Base-by-base conservation (phyloP, 129 eudicot genomes). In the Flaveria robusta region DNA sequence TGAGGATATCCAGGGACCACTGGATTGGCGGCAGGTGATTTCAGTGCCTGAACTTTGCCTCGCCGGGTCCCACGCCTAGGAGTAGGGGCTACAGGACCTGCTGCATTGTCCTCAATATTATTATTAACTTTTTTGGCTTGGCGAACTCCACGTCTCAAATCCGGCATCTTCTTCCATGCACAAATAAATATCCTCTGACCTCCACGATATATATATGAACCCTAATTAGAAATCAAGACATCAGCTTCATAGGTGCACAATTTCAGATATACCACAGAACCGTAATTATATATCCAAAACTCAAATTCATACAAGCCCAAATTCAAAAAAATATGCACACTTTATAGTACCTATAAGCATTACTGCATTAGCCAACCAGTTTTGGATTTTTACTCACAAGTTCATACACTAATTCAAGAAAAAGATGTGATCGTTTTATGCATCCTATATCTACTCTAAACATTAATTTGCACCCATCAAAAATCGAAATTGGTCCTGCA, bases 81-180 rank as follows among this genome's bases (percentile, higher is more conserved):
- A 72, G 85, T 41, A 10, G 87, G 87, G 23, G 74, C 84, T 81
- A 86, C 13, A 74, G 78, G 60, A 64, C 79, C 77, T 31, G 67
- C 41, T 26, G 83, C 78, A 74, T 81, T 76, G 31, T 83, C 85
- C 72, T 77, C 76, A 39, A 63, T 73, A 66, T 79, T 80, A 20
- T 77, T 70, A 68, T 62, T 73, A 63, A 47, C 87, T 78, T 81
- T 86, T 81, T 77, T 86, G 43, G 87, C 76, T 74, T 83, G 87
- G 64, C 87, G 90, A 74, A 78, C 87, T 77, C 90, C 90, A 81
- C 87, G 85, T 86, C 90, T 86, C 90, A 86, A 86, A 83, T 86
- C 90, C 79, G 87, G 90, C 87, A 86, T 86, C 85, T 86, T 86
- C 83, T 81, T 77, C 90, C 90, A 83, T 86, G 87, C 90, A 86